Percentiles rank a stretch among this genome's conserved stretches.
Evolutionary conservation across 2,329 filamentous ascomycete genomes (phyloP).

Genomic region (Magnaporthiopsis rhizophila): DNA sequence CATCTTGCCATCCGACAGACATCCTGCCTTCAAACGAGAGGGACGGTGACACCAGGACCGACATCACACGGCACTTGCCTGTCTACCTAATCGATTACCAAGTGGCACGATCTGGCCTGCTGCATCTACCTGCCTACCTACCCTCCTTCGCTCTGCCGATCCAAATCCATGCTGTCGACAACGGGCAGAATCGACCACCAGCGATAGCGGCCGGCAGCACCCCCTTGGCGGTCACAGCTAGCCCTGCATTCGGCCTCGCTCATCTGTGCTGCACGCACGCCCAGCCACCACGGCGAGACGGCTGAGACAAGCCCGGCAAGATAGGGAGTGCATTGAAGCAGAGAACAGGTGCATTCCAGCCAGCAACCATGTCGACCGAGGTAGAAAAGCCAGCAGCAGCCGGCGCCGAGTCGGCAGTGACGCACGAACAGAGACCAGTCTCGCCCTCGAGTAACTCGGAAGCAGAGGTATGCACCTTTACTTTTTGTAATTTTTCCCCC

Average conservation of each 20-base stretch:
- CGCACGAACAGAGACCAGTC: background rate
- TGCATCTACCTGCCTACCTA: too few species aligned
- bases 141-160: background rate
- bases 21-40: background rate
- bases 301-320: background rate
- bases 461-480: background rate
- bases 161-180: background rate
- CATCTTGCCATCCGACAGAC: background rate
- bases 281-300: background rate
- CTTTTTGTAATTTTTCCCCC: too few species aligned
- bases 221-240: background rate
- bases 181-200: background rate
- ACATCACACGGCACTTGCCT: background rate
- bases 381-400: background rate
- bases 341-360: background rate
- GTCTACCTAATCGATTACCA: background rate
- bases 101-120: background rate
- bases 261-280: background rate
- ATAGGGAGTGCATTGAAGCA: background rate
- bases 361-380: background rate
- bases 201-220: background rate
- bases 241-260: background rate
- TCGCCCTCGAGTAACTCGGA: conserved; percentile 1
- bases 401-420: background rate
- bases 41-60: background rate